A percentile compares a stretch with the other conserved stretches of the same genome.
These are phyloP conservation scores for Croton setiger DNA, from an alignment of 441 rosid species.

Conservation along the genomic window DNA sequence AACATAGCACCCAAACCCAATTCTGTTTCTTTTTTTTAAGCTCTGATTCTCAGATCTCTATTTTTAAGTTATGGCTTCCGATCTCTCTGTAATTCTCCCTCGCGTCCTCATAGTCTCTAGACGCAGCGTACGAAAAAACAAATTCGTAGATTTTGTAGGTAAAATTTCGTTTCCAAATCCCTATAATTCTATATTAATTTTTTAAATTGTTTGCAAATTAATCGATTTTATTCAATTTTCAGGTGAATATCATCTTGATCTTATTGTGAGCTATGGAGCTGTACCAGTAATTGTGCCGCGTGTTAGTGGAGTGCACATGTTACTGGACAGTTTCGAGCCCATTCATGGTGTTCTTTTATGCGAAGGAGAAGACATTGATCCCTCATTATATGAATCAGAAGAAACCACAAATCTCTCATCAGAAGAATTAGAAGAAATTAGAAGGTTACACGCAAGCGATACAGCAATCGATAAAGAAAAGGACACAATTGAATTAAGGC, in stretches of 20 bases:
- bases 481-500: slow-evolving; percentile 59
- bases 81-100: slow-evolving; percentile 68
- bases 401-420: slow-evolving; percentile 44
- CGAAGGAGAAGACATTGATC: slow-evolving; percentile 88
- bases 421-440: slow-evolving; percentile 63
- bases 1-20: not conserved
- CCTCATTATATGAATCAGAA: slow-evolving; percentile 49
- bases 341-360: slow-evolving; percentile 86
- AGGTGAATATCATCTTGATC: slow-evolving; percentile 91
- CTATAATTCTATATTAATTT: not conserved
- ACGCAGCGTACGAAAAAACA: slow-evolving; percentile 78
- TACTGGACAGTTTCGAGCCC: slow-evolving; percentile 70
- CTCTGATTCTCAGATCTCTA: not conserved
- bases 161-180: not conserved
- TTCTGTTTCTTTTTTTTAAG: not conserved
- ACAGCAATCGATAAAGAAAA: slow-evolving; percentile 68
- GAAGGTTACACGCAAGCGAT: slow-evolving; percentile 56
- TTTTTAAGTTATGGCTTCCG: slow-evolving; percentile 34
- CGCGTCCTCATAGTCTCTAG: slow-evolving; percentile 89
- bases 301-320: slow-evolving; percentile 62
- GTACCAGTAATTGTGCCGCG: slow-evolving; percentile 77
- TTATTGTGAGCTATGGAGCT: slow-evolving; percentile 61
- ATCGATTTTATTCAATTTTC: slow-evolving; percentile 13
- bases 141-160: slow-evolving; percentile 91
- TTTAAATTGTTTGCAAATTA: too few species aligned